These are phyloP conservation scores for Cyberlindnera euphorbiae DNA, from an alignment of 805 yeast species.

Conservation along the genomic window DNA sequence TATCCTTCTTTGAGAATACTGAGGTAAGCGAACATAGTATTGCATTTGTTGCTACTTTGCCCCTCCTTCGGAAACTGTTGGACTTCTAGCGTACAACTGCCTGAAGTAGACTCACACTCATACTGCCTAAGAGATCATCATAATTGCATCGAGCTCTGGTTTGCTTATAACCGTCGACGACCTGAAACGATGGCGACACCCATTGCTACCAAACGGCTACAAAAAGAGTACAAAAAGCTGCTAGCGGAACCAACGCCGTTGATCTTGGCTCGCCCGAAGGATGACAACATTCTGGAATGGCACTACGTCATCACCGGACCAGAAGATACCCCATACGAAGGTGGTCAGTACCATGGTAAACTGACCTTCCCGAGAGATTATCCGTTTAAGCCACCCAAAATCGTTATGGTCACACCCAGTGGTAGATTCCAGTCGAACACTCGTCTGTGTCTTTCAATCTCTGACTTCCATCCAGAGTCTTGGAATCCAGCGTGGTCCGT, in stretches of 20 bases:
- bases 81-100: too few species aligned
- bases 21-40: too few species aligned
- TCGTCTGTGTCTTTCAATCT: slow-evolving; percentile 76
- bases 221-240: slow-evolving; percentile 75
- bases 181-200: neutral
- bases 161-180: too few species aligned
- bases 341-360: slow-evolving; percentile 86
- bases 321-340: slow-evolving; percentile 76
- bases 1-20: too few species aligned
- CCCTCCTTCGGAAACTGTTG: too few species aligned
- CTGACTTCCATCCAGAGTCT: slow-evolving; percentile 86
- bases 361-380: slow-evolving; percentile 76
- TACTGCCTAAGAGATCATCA: too few species aligned
- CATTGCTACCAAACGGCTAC: slow-evolving; percentile 42
- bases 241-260: slow-evolving; percentile 76
- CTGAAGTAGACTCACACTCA: too few species aligned
- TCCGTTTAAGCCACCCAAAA: slow-evolving; percentile 86
- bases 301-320: slow-evolving; percentile 90
- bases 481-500: slow-evolving; percentile 98
- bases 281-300: slow-evolving; percentile 84
- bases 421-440: slow-evolving; percentile 78
- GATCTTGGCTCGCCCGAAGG: slow-evolving; percentile 78
- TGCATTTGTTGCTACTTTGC: too few species aligned
- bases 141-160: too few species aligned
- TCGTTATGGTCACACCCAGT: slow-evolving; percentile 80